Percentiles rank a stretch among this genome's conserved stretches.
Conservation (phyloP, 2,329 filamentous ascomycete genomes). For the Penicillium nordicum region DNA sequence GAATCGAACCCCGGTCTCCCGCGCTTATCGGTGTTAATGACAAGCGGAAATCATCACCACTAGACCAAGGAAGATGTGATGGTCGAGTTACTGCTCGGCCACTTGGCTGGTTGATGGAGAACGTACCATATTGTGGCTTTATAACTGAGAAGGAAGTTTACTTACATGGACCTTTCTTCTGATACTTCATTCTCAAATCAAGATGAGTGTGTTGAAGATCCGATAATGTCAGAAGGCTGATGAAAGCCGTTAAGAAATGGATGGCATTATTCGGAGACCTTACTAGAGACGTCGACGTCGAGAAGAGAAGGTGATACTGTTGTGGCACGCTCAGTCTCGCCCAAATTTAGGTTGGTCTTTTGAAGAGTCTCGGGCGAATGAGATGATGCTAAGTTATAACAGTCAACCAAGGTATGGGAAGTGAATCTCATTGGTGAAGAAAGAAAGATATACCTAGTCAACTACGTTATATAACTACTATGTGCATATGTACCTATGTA, state of each 20-base stretch:
- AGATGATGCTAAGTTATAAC: neutral
- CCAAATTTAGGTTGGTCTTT: neutral
- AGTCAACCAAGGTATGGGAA: neutral
- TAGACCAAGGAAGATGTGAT: conserved; percentile 34
- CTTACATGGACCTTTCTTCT: neutral
- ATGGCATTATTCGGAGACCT: too few species aligned
- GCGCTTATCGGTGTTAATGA: conserved; percentile 33
- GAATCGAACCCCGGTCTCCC: conserved; percentile 41
- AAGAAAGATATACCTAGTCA: neutral
- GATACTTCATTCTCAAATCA: neutral
- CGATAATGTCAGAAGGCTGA: neutral
- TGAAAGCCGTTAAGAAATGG: neutral
- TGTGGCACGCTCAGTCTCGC: neutral
- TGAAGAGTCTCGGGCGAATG: neutral
- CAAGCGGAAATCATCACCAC: conserved; percentile 43
- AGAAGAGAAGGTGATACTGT: neutral
- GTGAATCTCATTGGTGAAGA: neutral
- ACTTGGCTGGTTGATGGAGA: conserved; percentile 24
- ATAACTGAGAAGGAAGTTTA: neutral
- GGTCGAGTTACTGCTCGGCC: conserved; percentile 25
- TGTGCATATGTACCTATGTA: neutral
- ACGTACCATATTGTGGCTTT: neutral
- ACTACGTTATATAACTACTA: neutral
- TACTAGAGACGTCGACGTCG: neutral
- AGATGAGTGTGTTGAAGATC: neutral